Evolutionary conservation across 2,329 filamentous ascomycete species (phyloP).

Genomic region (Pyrenochaeta sp.): DNA sequence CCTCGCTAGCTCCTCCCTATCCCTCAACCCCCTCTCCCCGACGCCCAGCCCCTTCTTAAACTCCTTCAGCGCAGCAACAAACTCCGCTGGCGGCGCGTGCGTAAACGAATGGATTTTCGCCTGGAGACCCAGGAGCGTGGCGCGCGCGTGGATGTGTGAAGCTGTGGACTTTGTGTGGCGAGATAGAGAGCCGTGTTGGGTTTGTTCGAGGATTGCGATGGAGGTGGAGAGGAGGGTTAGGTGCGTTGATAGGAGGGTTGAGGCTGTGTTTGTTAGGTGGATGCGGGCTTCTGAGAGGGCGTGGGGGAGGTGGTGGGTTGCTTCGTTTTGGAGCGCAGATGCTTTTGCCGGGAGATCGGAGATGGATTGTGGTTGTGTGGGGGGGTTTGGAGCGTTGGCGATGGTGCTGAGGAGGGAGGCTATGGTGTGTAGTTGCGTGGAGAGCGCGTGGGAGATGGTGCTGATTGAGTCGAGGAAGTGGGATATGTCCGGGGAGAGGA

Average conservation of each 20-base stretch:
- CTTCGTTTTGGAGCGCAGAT: conserved; percentile 13
- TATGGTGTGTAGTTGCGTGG: conserved; percentile 41
- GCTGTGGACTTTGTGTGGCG: conserved; percentile 53
- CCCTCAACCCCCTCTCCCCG: conserved; percentile 39
- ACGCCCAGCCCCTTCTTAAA: conserved; percentile 42
- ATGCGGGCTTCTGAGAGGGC: conserved; percentile 41
- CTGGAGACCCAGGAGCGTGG: conserved; percentile 54
- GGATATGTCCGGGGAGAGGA: conserved; percentile 51
- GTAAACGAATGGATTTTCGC: conserved; percentile 42
- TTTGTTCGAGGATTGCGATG: conserved; percentile 58
- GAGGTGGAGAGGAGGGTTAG: conserved; percentile 47
- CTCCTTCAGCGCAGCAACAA: conserved; percentile 41
- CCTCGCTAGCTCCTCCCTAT: conserved; percentile 44
- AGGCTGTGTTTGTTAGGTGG: conserved; percentile 44
- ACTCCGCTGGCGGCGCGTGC: conserved; percentile 37
- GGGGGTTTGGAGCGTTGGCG: conserved; percentile 27
- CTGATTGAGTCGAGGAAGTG: conserved; percentile 52
- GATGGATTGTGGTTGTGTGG: conserved; percentile 4
- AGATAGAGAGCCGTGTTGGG: conserved; percentile 55
- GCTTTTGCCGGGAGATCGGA: conserved; percentile 19
- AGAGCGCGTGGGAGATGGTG: conserved; percentile 46
- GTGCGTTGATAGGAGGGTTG: conserved; percentile 48
- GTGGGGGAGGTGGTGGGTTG: conserved; percentile 25
- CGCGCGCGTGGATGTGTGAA: conserved; percentile 54
- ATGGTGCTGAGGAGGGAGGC: conserved; percentile 46